These are phyloP conservation scores for Aspergillus fijiensis DNA, from an alignment of 2,329 filamentous ascomycete genomes.

Conservation along the genomic window DNA sequence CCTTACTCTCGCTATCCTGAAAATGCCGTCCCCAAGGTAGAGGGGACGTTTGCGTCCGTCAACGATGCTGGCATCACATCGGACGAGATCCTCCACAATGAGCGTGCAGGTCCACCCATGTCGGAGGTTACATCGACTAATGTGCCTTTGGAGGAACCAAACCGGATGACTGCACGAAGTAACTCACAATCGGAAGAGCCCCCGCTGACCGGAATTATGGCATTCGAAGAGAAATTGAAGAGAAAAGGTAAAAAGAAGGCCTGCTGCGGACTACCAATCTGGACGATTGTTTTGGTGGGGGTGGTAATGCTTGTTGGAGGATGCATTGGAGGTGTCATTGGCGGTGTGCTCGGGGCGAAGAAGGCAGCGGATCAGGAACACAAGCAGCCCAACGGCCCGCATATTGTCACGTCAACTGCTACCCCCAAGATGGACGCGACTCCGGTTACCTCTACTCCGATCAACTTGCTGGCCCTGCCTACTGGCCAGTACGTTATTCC, in stretches of 20 bases:
- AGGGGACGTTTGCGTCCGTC: conserved; percentile 33
- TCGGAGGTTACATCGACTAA: conserved; percentile 36
- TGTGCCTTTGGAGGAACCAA: conserved; percentile 18
- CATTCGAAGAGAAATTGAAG: conserved; percentile 47
- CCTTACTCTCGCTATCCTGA: conserved; percentile 90
- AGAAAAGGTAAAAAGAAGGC: conserved; percentile 43
- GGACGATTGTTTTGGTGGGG: conserved; percentile 49
- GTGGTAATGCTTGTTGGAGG: conserved; percentile 50
- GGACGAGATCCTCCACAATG: conserved; percentile 51
- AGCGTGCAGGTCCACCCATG: conserved; percentile 25
- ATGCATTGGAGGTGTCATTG: conserved; percentile 55
- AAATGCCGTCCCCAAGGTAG: conserved; percentile 61
- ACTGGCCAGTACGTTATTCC: conserved; percentile 53
- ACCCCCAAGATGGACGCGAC: conserved; percentile 53
- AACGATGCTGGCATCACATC: conserved; percentile 44
- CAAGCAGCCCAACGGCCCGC: conserved; percentile 23
- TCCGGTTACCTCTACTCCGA: conserved; percentile 48
- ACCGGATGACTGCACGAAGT: conserved; percentile 17
- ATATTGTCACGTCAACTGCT: conserved; percentile 49
- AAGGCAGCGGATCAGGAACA: conserved; percentile 33
- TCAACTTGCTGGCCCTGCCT: conserved; percentile 47
- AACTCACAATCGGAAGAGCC: conserved; percentile 21
- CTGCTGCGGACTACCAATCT: conserved; percentile 54
- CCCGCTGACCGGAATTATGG: conserved; percentile 38
- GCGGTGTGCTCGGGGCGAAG: conserved; percentile 52